These are phyloP conservation scores for Silene conica DNA, from an alignment of 148 eudicot genomes.

Conservation along the genomic window DNA sequence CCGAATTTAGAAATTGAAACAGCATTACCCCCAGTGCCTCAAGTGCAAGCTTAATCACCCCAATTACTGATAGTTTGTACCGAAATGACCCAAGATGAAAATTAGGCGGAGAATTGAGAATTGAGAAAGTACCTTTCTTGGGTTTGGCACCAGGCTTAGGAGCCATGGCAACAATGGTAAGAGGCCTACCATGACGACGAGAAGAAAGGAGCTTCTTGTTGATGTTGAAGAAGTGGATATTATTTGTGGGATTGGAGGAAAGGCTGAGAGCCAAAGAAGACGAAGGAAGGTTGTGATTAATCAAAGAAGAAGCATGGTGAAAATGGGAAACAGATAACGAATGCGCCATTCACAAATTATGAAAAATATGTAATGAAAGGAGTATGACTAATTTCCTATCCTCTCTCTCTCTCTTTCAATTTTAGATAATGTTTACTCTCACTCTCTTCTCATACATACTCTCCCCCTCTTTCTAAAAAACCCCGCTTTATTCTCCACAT, in stretches of 20 bases:
- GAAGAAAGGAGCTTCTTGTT: slow-evolving; percentile 16
- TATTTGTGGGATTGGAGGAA: slow-evolving; percentile 34
- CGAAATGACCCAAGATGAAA: no score
- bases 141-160: slow-evolving; percentile 74
- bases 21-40: no score
- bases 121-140: slow-evolving; percentile 48
- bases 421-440: neutral
- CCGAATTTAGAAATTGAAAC: neutral
- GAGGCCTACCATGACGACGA: slow-evolving; percentile 29
- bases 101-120: neutral
- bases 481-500: no score
- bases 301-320: slow-evolving; percentile 3
- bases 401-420: no score
- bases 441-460: no score
- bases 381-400: no score
- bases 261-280: slow-evolving; percentile 22
- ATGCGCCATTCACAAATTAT: slow-evolving; percentile 25
- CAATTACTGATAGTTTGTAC: no score
- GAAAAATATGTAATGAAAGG: neutral
- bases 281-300: slow-evolving; percentile 17
- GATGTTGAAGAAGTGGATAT: slow-evolving; percentile 30
- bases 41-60: no score
- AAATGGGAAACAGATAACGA: slow-evolving; percentile 13
- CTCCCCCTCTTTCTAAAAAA: no score
- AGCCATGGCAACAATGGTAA: slow-evolving; percentile 63